Conservation (phyloP, 306 rosid species). For the Macrotyloma uniflorum region DNA sequence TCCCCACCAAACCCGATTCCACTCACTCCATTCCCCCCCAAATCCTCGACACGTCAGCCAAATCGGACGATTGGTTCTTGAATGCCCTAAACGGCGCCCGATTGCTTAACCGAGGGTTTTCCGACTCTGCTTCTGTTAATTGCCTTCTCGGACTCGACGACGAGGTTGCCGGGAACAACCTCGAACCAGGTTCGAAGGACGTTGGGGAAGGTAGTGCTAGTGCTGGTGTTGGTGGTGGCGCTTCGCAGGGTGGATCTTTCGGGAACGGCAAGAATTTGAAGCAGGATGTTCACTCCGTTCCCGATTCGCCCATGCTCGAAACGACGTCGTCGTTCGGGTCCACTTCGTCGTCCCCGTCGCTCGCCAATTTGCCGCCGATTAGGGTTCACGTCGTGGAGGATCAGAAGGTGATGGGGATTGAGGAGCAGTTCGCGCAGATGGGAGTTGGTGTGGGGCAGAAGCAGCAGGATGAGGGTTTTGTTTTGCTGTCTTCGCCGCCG, state of each 20-base stretch:
- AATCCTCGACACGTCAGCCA: slow-evolving; percentile 66
- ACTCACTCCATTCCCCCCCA: slow-evolving; percentile 76
- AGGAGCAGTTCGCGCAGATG: slow-evolving; percentile 91
- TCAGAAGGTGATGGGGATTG: slow-evolving; percentile 82
- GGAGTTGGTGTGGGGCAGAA: slow-evolving; percentile 55
- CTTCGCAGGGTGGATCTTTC: slow-evolving; percentile 60
- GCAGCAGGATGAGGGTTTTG: slow-evolving; percentile 63
- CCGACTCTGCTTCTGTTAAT: slow-evolving; percentile 85
- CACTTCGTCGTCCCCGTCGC: slow-evolving; percentile 85
- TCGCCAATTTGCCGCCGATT: slow-evolving; percentile 90
- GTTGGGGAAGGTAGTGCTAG: slow-evolving; percentile 31
- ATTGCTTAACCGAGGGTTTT: slow-evolving; percentile 71
- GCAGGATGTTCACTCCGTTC: slow-evolving; percentile 89
- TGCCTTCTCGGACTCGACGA: slow-evolving; percentile 82
- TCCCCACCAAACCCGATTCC: slow-evolving; percentile 74
- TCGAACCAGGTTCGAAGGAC: slow-evolving; percentile 58
- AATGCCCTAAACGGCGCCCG: slow-evolving; percentile 71
- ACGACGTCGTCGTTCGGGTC: slow-evolving; percentile 91
- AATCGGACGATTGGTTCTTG: slow-evolving; percentile 85
- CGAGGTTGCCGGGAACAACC: slow-evolving; percentile 48
- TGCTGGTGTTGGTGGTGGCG: slow-evolving; percentile 32
- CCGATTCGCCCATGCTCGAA: slow-evolving; percentile 95
- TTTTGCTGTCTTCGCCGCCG: slow-evolving; percentile 65
- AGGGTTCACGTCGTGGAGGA: slow-evolving; percentile 84
- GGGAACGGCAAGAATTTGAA: slow-evolving; percentile 63